A percentile compares a stretch with the other conserved stretches of the same genome.
These are phyloP conservation scores for Sugiyamaella novakii DNA, from an alignment of 1,139 yeast genomes.

Conservation along the genomic window DNA sequence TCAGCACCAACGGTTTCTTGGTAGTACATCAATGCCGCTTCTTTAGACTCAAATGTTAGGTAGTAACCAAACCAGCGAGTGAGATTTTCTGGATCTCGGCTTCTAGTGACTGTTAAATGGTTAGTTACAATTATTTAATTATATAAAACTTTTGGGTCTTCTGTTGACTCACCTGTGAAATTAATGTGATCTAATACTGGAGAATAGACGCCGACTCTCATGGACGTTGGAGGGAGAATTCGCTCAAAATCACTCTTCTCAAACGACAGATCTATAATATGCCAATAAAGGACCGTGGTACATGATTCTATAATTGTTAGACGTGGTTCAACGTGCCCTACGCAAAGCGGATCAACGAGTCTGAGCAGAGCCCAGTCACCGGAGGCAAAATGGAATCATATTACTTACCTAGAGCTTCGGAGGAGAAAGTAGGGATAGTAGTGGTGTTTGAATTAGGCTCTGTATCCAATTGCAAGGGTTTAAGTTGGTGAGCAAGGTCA, in stretches of 20 bases:
- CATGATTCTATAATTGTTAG: slow-evolving; percentile 14
- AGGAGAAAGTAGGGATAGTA: background rate
- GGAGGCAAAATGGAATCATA: background rate
- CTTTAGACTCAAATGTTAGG: slow-evolving; percentile 51
- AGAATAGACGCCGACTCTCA: slow-evolving; percentile 25
- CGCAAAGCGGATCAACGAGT: background rate
- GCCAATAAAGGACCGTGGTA: slow-evolving; percentile 41
- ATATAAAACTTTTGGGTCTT: no score
- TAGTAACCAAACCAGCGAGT: slow-evolving; percentile 54
- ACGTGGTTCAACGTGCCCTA: background rate
- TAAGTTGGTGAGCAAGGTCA: slow-evolving; percentile 5
- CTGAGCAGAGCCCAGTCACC: background rate
- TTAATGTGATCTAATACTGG: slow-evolving; percentile 26
- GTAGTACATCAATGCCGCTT: slow-evolving; percentile 55
- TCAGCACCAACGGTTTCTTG: slow-evolving; percentile 52
- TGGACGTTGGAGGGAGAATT: slow-evolving; percentile 34
- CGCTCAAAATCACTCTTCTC: slow-evolving; percentile 40
- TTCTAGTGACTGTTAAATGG: slow-evolving; percentile 45
- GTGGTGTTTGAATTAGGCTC: background rate
- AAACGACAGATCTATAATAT: slow-evolving; percentile 38
- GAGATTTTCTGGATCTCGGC: slow-evolving; percentile 51
- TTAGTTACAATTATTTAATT: no score
- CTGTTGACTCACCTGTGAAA: slow-evolving; percentile 27
- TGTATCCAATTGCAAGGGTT: slow-evolving; percentile 1
- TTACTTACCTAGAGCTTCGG: slow-evolving; percentile 11